Percentiles rank a stretch among this genome's conserved stretches.
Conservation (phyloP, 2,329 filamentous ascomycete genomes). For the Acephala macrosclerotiorum region DNA sequence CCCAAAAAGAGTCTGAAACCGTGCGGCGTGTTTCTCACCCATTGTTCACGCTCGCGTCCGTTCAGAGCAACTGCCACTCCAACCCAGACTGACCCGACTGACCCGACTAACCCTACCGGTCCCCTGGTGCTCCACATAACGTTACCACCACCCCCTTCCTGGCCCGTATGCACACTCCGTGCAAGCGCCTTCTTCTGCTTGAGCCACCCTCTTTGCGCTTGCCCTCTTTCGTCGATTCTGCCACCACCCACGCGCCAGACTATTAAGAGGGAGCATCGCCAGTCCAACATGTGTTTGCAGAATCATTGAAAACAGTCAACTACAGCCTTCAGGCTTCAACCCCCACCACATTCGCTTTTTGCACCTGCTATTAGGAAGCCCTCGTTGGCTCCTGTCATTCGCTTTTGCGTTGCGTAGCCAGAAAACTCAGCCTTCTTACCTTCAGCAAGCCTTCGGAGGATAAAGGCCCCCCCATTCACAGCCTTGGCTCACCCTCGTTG, state of each 20-base stretch:
- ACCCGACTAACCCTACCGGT: neutral
- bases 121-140: slow-evolving; percentile 3
- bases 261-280: slow-evolving; percentile 43
- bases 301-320: slow-evolving; percentile 29
- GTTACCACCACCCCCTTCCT: slow-evolving; percentile 21
- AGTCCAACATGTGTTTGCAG: slow-evolving; percentile 33
- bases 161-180: slow-evolving; percentile 25
- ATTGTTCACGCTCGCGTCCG: slow-evolving; percentile 6
- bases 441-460: slow-evolving; percentile 42
- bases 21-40: slow-evolving; percentile 3
- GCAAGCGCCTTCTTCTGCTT: slow-evolving; percentile 15
- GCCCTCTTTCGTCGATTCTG: slow-evolving; percentile 34
- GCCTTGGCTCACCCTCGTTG: slow-evolving; percentile 33
- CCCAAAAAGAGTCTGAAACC: slow-evolving; percentile 3
- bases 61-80: slow-evolving; percentile 2
- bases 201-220: slow-evolving; percentile 5
- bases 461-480: slow-evolving; percentile 32
- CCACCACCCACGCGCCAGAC: slow-evolving; percentile 30
- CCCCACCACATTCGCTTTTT: slow-evolving; percentile 43
- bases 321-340: slow-evolving; percentile 26
- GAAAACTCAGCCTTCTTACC: slow-evolving; percentile 37
- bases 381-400: slow-evolving; percentile 79
- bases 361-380: slow-evolving; percentile 64
- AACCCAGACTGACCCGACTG: neutral
- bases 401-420: slow-evolving; percentile 55